Evolutionary conservation across 176 grass and related monocot genomes (phyloP).

Genomic region (Triticum timopheevii): DNA sequence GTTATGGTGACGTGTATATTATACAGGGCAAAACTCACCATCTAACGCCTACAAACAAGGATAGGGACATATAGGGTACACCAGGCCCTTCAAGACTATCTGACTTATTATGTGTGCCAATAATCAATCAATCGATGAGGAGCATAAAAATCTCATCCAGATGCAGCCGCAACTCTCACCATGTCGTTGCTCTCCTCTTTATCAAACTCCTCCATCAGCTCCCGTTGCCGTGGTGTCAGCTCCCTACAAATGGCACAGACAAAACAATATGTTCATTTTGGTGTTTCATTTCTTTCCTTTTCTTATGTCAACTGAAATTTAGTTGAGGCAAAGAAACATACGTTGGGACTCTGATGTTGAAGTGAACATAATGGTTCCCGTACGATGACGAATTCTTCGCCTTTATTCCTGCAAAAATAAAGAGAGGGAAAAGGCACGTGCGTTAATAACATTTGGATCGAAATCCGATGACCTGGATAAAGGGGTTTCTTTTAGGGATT

Average conservation of each 20-base stretch:
- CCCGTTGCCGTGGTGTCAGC: constrained; percentile 61
- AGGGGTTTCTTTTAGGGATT: background rate
- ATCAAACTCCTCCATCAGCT: constrained; percentile 73
- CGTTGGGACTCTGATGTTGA: constrained; percentile 74
- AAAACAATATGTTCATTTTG: background rate
- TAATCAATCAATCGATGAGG: background rate
- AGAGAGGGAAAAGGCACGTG: background rate
- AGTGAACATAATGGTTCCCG: constrained; percentile 89
- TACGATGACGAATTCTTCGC: constrained; percentile 48
- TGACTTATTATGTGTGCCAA: constrained; percentile 8
- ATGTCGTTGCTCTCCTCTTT: constrained; percentile 54
- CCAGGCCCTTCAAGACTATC: background rate
- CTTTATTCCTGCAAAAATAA: constrained; percentile 71
- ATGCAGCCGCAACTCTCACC: constrained; percentile 40
- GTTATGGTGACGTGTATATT: background rate
- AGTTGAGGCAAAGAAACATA: constrained; percentile 29
- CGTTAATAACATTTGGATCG: constrained; percentile 3
- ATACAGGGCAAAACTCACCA: constrained; percentile 18
- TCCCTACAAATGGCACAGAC: constrained; percentile 40
- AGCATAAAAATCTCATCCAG: constrained; percentile 43
- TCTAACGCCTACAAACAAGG: constrained; percentile 22
- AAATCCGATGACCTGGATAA: background rate
- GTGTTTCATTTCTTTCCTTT: background rate
- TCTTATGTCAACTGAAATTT: background rate
- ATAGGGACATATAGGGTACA: constrained; percentile 2